Evolutionary conservation across 192 early-diverging fungal species (phyloP).

Genomic region (Lunasporangiospora selenospora): DNA sequence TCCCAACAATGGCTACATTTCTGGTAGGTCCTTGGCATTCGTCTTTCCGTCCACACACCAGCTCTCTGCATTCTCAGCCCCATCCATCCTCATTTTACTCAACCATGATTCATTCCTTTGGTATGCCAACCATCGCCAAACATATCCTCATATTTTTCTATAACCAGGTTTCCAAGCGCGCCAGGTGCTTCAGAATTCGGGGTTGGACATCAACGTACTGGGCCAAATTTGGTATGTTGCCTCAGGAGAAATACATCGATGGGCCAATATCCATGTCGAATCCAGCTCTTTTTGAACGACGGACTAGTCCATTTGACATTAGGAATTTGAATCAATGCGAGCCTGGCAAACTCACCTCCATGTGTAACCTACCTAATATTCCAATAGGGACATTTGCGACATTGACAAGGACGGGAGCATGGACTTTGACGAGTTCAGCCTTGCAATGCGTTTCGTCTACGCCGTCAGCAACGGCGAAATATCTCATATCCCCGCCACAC

Average conservation of each 20-base stretch:
- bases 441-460: constrained; percentile 81
- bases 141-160: background rate
- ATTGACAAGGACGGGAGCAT: constrained; percentile 84
- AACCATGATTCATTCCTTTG: too few species aligned
- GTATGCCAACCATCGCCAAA: too few species aligned
- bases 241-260: background rate
- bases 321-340: too few species aligned
- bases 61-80: constrained; percentile 4
- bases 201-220: constrained; percentile 22
- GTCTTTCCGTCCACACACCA: background rate
- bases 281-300: too few species aligned
- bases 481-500: constrained; percentile 57
- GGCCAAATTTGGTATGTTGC: constrained; percentile 41
- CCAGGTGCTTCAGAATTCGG: constrained; percentile 45
- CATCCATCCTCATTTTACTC: background rate
- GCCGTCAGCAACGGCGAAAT: constrained; percentile 64
- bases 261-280: background rate
- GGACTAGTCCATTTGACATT: too few species aligned
- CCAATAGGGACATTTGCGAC: constrained; percentile 73
- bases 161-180: constrained; percentile 36
- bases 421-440: constrained; percentile 85
- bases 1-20: constrained; percentile 58
- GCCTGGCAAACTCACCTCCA: too few species aligned
- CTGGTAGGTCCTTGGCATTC: constrained; percentile 35
- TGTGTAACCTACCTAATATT: background rate